Evolutionary conservation across 2,329 filamentous ascomycete genomes (phyloP).

Genomic region (Knufia fluminis): DNA sequence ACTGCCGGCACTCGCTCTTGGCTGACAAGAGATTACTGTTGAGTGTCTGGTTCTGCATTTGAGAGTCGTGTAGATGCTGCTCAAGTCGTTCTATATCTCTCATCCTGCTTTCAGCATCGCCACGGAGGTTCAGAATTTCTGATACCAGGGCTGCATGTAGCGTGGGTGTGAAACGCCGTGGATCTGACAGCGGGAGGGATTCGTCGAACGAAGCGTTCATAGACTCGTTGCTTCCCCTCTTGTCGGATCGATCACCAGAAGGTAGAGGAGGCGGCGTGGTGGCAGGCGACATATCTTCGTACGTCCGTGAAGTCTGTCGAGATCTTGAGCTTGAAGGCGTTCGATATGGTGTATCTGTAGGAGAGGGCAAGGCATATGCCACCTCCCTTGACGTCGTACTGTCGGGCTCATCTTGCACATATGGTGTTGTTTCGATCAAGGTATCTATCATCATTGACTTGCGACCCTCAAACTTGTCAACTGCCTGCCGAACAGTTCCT

Average conservation of each 20-base stretch:
- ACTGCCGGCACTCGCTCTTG: conserved; percentile 65
- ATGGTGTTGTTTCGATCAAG: background rate
- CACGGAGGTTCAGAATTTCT: conserved; percentile 76
- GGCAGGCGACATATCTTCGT: conserved; percentile 40
- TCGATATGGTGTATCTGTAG: conserved; percentile 62
- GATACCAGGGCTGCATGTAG: conserved; percentile 90
- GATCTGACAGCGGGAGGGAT: conserved; percentile 67
- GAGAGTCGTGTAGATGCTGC: conserved; percentile 57
- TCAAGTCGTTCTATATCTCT: conserved; percentile 82
- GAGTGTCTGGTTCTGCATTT: conserved; percentile 65
- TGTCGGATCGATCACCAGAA: conserved; percentile 32
- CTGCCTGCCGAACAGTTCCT: conserved; percentile 4
- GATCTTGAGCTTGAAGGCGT: conserved; percentile 51
- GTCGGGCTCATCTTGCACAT: background rate
- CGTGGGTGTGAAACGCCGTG: conserved; percentile 86
- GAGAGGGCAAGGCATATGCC: conserved; percentile 56
- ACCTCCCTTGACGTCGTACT: conserved; percentile 27
- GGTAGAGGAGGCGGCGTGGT: conserved; percentile 50
- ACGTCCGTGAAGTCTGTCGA: conserved; percentile 50
- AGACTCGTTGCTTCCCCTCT: conserved; percentile 30
- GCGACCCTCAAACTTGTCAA: conserved; percentile 3
- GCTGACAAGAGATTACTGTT: conserved; percentile 52
- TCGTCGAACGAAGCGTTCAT: conserved; percentile 46
- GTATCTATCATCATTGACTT: conserved; percentile 3
- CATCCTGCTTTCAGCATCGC: conserved; percentile 84